Percentiles rank a stretch among this genome's conserved stretches.
phyloP scores from a whole-genome alignment of 495 filamentous ascomycete species.

The Baudoinia panamericana region DNA sequence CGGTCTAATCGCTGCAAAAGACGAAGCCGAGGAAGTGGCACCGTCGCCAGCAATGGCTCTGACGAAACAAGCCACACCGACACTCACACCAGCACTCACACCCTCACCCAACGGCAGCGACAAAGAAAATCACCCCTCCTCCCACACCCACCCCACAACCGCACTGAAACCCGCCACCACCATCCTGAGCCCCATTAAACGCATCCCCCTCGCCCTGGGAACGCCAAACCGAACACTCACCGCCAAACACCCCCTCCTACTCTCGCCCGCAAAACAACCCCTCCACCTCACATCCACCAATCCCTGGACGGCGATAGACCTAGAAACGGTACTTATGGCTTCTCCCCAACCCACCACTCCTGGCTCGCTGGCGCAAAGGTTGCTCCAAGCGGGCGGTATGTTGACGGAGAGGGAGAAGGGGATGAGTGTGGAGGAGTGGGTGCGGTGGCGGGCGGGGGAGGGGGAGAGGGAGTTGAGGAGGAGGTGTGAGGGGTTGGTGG shows the following conservation, averaged over 20 bases:
- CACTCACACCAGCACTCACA: background rate
- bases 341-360: slow-evolving; percentile 23
- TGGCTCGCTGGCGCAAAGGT: slow-evolving; percentile 23
- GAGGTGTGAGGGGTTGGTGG: slow-evolving; percentile 72
- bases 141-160: slow-evolving; percentile 1
- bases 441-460: slow-evolving; percentile 61
- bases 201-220: slow-evolving; percentile 17
- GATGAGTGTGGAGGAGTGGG: slow-evolving; percentile 92
- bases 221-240: slow-evolving; percentile 13
- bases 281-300: slow-evolving; percentile 25
- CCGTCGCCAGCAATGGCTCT: too few relatives aligned
- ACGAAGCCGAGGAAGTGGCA: background rate
- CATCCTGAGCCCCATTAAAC: slow-evolving; percentile 8
- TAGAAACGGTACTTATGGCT: slow-evolving; percentile 46
- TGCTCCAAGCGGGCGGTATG: slow-evolving; percentile 32
- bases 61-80: too few relatives aligned
- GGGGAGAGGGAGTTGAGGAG: slow-evolving; percentile 64
- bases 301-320: slow-evolving; percentile 63
- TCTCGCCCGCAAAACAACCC: slow-evolving; percentile 34
- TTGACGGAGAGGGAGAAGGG: slow-evolving; percentile 66
- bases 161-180: background rate
- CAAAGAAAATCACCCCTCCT: slow-evolving; percentile 20
- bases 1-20: background rate
- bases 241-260: slow-evolving; percentile 6
- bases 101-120: slow-evolving; percentile 14